Base-by-base conservation (phyloP, 331 rosid genomes). In the Acacia concinna region DNA sequence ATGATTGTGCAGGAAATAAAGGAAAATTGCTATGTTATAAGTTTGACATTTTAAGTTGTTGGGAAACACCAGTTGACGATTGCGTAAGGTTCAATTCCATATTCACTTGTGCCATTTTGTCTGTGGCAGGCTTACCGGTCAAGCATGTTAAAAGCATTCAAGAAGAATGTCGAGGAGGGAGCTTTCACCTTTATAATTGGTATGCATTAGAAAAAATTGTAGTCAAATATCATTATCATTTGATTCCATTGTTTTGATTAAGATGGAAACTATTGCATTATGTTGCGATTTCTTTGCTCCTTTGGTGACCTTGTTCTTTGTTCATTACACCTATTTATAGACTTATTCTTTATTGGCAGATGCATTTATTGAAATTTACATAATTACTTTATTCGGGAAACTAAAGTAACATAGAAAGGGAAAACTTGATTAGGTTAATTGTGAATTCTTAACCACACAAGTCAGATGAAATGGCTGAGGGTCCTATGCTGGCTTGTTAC, bases 101-200 rank as follows among this genome's bases (percentile, higher is more conserved):
- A 17, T 30, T 25, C 46, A 4, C 30, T 76, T 47, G 34, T 77
- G 75, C 70, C 51, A 11, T 80, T 68, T 64, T 67, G 25, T 40
- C 75, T 72, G 67, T 71, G 76, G 68, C 87, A 96, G 99, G 97
- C 96, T 71, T 96, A 96, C 82, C 91, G 96, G 65, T 87, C 86
- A 66, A 96, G 99, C 93, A 96, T 96, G 99, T 86, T 96, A 88
- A 96, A 91, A 85, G 94, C 97, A 81, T 96, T 96, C 88, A 93
- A 84, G 89, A 96, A 89, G 94, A 96, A 96, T 79, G 90, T 96
- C 8, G 98, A 96, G 79, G 98, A 96, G 87, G 93, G 94, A 74
- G 89, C 35, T 79, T 96, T 90, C 88, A 90, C 96, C 87, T 93
- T 93, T 76, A 84, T 96, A 82, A 96, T 96, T 21, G 99, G 99